A percentile compares a stretch with the other conserved stretches of the same genome.
Conservation (phyloP, 2,329 filamentous ascomycete genomes). For the Parastagonospora nodorum region DNA sequence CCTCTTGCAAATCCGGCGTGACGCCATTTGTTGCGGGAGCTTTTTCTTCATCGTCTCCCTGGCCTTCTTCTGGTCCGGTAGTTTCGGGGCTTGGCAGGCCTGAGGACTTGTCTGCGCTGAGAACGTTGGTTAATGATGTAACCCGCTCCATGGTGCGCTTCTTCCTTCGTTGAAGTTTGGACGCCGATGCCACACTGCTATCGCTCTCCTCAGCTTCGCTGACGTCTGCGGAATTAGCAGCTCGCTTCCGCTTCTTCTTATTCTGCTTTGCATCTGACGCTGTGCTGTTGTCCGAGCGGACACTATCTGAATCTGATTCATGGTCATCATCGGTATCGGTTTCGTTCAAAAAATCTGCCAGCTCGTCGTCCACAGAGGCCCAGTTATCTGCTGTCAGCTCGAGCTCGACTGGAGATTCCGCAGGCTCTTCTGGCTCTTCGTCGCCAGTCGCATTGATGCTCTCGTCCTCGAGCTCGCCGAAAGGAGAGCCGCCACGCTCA, state of each 20-base stretch:
- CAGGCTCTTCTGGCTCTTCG: slow-evolving; percentile 39
- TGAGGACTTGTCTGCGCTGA: slow-evolving; percentile 46
- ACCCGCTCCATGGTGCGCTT: slow-evolving; percentile 54
- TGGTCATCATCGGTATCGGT: slow-evolving; percentile 42
- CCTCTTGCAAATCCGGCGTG: slow-evolving; percentile 48
- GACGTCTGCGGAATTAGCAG: slow-evolving; percentile 32
- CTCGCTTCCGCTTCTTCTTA: slow-evolving; percentile 46
- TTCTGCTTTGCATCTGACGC: slow-evolving; percentile 26
- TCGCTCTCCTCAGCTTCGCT: slow-evolving; percentile 51
- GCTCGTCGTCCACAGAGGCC: slow-evolving; percentile 67
- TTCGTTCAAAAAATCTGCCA: slow-evolving; percentile 72
- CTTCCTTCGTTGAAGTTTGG: slow-evolving; percentile 54
- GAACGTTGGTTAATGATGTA: slow-evolving; percentile 53
- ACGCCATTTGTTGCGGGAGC: slow-evolving; percentile 36
- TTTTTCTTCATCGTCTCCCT: slow-evolving; percentile 52
- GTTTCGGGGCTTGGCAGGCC: slow-evolving; percentile 49
- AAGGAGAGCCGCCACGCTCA: slow-evolving; percentile 53
- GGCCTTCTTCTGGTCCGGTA: slow-evolving; percentile 46
- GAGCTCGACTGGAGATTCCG: slow-evolving; percentile 28
- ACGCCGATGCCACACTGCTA: slow-evolving; percentile 41
- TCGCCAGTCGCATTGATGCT: slow-evolving; percentile 48
- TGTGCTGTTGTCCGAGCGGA: slow-evolving; percentile 37
- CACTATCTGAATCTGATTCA: slow-evolving; percentile 41
- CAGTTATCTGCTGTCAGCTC: slow-evolving; percentile 44
- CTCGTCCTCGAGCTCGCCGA: slow-evolving; percentile 51